These are phyloP conservation scores for Mycena albidolilacea DNA, from an alignment of 768 basidiomycete genomes.

Conservation along the genomic window DNA sequence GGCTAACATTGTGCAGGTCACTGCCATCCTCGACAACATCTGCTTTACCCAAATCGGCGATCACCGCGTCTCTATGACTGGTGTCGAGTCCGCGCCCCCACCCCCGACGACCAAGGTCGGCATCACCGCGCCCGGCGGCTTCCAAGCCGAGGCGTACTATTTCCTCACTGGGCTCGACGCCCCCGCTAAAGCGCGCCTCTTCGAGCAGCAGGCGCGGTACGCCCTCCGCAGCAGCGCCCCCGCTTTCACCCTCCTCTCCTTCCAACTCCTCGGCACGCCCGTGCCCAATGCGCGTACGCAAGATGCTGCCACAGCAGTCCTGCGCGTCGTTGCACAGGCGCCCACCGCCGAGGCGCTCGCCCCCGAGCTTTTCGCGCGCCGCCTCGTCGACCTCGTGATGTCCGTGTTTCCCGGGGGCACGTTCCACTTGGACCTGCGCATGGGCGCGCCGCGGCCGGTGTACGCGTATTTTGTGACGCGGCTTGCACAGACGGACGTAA, in stretches of 20 bases:
- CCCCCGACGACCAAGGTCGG: slow-evolving; percentile 40
- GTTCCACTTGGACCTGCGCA: slow-evolving; percentile 32
- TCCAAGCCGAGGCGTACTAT: slow-evolving; percentile 35
- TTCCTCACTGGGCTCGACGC: slow-evolving; percentile 38
- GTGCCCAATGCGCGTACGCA: slow-evolving; percentile 24
- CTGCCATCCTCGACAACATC: slow-evolving; percentile 35
- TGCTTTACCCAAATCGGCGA: slow-evolving; percentile 32
- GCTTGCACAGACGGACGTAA: slow-evolving; percentile 30
- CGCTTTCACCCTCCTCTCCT: slow-evolving; percentile 28
- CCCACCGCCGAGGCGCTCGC: slow-evolving; percentile 18
- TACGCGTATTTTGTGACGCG: slow-evolving; percentile 37
- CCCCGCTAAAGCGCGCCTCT: slow-evolving; percentile 35
- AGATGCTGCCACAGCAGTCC: slow-evolving; percentile 22
- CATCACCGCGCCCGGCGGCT: slow-evolving; percentile 37
- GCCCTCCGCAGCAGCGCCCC: slow-evolving; percentile 12
- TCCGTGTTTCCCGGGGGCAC: slow-evolving; percentile 38
- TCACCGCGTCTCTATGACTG: slow-evolving; percentile 36
- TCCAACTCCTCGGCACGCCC: slow-evolving; percentile 37
- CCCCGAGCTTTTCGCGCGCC: slow-evolving; percentile 23
- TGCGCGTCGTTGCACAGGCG: slow-evolving; percentile 39
- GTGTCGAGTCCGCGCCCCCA: slow-evolving; percentile 32
- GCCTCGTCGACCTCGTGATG: slow-evolving; percentile 38
- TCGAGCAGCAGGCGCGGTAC: slow-evolving; percentile 37
- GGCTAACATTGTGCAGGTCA: slow-evolving; percentile 24
- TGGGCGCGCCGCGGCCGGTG: slow-evolving; percentile 30